Base-by-base conservation (phyloP, 139 green algal species). In the Eudorina sp. region DNA sequence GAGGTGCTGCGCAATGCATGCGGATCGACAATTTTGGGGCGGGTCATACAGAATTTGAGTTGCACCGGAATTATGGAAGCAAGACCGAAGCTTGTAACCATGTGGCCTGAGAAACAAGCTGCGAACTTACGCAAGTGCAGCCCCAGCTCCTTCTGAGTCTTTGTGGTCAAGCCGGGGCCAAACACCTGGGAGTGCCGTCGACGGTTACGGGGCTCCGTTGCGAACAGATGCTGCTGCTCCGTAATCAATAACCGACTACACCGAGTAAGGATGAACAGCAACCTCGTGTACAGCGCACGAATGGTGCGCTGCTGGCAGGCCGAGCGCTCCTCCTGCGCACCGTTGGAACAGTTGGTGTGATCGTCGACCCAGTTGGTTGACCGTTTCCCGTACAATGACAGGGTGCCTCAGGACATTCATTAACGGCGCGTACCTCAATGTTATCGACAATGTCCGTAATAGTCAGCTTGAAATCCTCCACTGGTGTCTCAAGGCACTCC, bases 191-290 rank as follows among this genome's bases (percentile, higher is more conserved):
- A 88, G 41, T 88, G 83, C 27, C 83, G 83, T 38, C 82, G 38
- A 29, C 82, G 72, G 90, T 78, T 89, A 19, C 90, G 90, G 3
- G 90, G 90, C 84, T 93, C 90, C 9, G 87, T 87, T 9, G 90
- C 83, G 75, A 90, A 91, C 53, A 91, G 62, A 77, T 91, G 75
- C 29, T 84, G 77, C 88, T 91, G 77, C 78, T 93, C 93, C 9
- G 92, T 93, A 45, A 95, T 87, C 13, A 97, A 86, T 45, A 97
- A 89, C 23, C 95, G 92, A 55, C 89, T 95, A 86, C 94, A 96
- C 4, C 94, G 89, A 16, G 95, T 96, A 1, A 97, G 89, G 76
- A 97, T 97, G 90, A 97, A 97, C 38, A 97, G 90, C 86, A 97
- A 86, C 40, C 93, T 91, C 3, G 94, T 97, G 80, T 93, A 91